A percentile compares a stretch with the other conserved stretches of the same genome.
These are phyloP conservation scores for Talaromyces sp. DNA, from an alignment of 2,329 filamentous ascomycete genomes.

Conservation along the genomic window DNA sequence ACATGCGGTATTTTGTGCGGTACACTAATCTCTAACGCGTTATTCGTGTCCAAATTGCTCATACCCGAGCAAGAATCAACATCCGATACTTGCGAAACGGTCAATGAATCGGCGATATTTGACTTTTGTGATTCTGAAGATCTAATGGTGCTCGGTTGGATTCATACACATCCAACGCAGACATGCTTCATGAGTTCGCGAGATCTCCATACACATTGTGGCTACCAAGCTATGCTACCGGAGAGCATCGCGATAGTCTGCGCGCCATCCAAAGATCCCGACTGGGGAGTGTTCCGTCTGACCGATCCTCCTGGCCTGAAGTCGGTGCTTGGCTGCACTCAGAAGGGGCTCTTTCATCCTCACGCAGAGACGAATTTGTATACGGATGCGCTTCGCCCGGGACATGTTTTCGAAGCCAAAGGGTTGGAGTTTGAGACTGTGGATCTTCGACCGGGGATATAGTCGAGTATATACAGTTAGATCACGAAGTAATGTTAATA, in stretches of 20 bases:
- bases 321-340: constrained; percentile 74
- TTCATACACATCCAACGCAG: constrained; percentile 94
- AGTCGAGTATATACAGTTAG: not conserved
- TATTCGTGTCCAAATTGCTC: constrained; percentile 84
- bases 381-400: constrained; percentile 66
- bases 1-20: constrained; percentile 95
- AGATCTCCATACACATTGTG: constrained; percentile 88
- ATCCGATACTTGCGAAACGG: constrained; percentile 89
- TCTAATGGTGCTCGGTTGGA: constrained; percentile 88
- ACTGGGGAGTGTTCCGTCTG: constrained; percentile 86
- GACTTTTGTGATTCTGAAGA: constrained; percentile 85
- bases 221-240: constrained; percentile 93
- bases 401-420: constrained; percentile 66
- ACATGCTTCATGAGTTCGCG: constrained; percentile 97
- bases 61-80: constrained; percentile 90
- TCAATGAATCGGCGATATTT: constrained; percentile 78
- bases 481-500: constrained; percentile 12
- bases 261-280: constrained; percentile 69
- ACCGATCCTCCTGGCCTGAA: constrained; percentile 89
- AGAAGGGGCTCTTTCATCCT: constrained; percentile 79
- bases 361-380: constrained; percentile 70
- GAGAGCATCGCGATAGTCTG: constrained; percentile 98
- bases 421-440: constrained; percentile 65
- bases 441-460: constrained; percentile 49
- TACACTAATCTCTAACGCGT: constrained; percentile 82